Base-by-base conservation (phyloP, 371 early-diverging fungal species). In the Apophysomyces sp. region DNA sequence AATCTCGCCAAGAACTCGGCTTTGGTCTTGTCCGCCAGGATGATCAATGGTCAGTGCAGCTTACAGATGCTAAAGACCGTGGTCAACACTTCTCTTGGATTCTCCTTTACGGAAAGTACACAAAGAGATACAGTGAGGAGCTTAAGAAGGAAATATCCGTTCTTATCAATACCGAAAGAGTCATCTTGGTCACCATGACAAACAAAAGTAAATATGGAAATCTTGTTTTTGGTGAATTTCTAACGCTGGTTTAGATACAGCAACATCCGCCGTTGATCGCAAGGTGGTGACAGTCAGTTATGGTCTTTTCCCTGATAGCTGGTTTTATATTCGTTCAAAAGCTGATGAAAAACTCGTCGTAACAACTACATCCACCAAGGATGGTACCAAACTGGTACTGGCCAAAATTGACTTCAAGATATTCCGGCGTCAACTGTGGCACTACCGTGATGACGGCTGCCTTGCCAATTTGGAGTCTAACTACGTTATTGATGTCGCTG, bases 361-460 rank as follows among this genome's bases (percentile, higher is more conserved):
- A 12, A 77, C 75, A n/a, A 57, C 71, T 1, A 55, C 63, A 15
- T 64, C 56, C 16, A 62, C 31, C 13, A 73, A 72, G 49, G 66
- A 75, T 59, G 80, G 80, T 4, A 60, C 75, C 18, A 71, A 72
- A 40, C 49, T 80, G 15, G 62, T 69, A 5, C 55, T 80, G 13
- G 52, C 63, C 24, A 77, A 74, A 53, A 24, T 80, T 7, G 69
- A 73, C 16, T 62, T 55, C 55, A 71, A 71, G 63, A 60, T 30
- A 16, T 80, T 68, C 65, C 66, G 72, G 57, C 68, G 78, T 16
- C 86, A 85, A 65, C 56, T 87, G 44, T 87, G 87, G 87, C 63
- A 70, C 52, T 80, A 76, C 52, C 80, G 82, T 30, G 73, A 81
- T 11, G 77, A 77, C 52, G 79, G 81, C 31, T 84, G 76, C 55